Evolutionary conservation across 2,329 filamentous ascomycete species (phyloP), one percentile per base, ranked within the genome.

Genomic region (Myriosclerotinia scirpicola): DNA sequence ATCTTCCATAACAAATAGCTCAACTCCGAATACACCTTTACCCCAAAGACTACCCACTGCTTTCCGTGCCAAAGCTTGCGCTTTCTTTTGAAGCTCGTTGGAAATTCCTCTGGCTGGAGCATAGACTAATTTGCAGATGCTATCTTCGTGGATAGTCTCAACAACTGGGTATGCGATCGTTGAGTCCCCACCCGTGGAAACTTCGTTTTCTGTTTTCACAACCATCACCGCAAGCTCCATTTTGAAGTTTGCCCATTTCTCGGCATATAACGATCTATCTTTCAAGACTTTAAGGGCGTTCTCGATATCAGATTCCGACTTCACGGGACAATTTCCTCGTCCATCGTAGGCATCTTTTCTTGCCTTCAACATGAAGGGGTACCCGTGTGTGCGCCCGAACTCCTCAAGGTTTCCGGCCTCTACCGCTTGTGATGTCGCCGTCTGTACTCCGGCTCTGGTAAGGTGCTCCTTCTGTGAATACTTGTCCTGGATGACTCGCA

Each of bases 201-300:
- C 60, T n/a, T 65, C 70, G 71, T 96, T 88, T 75, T 93, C 90
- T 0, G 91, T 96, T 75, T 96, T 91, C 67, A 98, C 87, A 11
- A 97, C 94, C 88, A 98, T 97, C 71, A 97, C 93, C 6, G 95
- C 91, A 64, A 98, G 81, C 80, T 98, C 94, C 80, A 90, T 89
- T 73, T 85, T 85, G 78, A 97, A 98, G 30, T 91, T 85, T 15
- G 91, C 89, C 86, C 90, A 97, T 78, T 91, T 91, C 80, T 97
- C 94, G 0, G 61, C 66, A 42, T 67, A 67, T 44, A 97, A 82
- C 2, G 88, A 85, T 26, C 91, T 80, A 20, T 84, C 85, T 53
- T 87, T 87, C 59, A 98, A 84, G 1, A 87, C 86, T 67, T 88
- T 80, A 26, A 91, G 80, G 0, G 92, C 93, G n/a, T 82, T 81